A percentile compares a stretch with the other conserved stretches of the same genome.
These are phyloP conservation scores for Pythium guiyangense DNA, from an alignment of 352 stramenopile species.

Conservation along the genomic window DNA sequence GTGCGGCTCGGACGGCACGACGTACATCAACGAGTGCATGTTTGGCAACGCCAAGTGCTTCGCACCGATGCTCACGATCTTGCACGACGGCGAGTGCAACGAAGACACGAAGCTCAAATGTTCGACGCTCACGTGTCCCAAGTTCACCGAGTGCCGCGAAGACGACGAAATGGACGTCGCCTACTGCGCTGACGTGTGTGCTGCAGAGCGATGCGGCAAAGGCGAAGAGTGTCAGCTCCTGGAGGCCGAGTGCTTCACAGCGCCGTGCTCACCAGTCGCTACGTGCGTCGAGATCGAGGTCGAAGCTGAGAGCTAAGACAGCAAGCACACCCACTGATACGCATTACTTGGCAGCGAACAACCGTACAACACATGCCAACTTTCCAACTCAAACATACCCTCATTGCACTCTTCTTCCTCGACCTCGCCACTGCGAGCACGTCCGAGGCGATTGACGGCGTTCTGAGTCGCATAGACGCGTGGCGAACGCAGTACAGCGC, in stretches of 20 bases:
- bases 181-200: slow-evolving; percentile 53
- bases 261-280: slow-evolving; percentile 46
- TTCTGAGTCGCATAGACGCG: background rate
- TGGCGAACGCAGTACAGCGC: background rate
- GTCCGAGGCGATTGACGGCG: background rate
- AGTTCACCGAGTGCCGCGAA: slow-evolving; percentile 37
- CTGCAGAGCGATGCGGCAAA: slow-evolving; percentile 38
- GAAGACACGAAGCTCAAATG: slow-evolving; percentile 37
- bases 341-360: no score
- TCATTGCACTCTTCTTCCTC: no score
- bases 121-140: slow-evolving; percentile 37
- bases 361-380: no score
- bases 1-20: slow-evolving; percentile 28
- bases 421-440: no score
- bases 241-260: slow-evolving; percentile 44
- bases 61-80: slow-evolving; percentile 22
- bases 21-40: slow-evolving; percentile 33
- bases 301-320: background rate
- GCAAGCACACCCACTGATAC: no score
- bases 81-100: slow-evolving; percentile 44
- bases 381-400: no score
- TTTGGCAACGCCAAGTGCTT: slow-evolving; percentile 22
- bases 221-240: slow-evolving; percentile 41
- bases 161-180: slow-evolving; percentile 25
- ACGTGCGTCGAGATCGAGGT: slow-evolving; percentile 39